Conservation (phyloP, 2,329 filamentous ascomycete genomes). For the Ceratocystis cubensis region DNA sequence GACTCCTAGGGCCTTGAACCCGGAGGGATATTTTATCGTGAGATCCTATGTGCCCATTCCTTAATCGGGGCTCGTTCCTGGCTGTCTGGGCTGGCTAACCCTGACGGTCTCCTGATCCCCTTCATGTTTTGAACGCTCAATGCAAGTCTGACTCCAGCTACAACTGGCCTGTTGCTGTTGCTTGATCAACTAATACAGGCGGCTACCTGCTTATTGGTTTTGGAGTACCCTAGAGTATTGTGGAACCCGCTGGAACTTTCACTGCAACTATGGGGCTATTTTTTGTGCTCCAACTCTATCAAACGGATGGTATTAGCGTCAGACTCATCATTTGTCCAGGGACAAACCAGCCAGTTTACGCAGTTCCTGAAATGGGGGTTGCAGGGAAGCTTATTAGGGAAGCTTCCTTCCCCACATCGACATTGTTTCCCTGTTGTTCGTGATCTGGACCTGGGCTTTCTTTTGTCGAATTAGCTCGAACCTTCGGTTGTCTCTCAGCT, state of each 20-base stretch:
- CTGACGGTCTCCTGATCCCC: not conserved
- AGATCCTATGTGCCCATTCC: not conserved
- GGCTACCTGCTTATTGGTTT: not conserved
- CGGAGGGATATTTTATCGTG: not conserved
- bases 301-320: not conserved
- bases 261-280: not conserved
- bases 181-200: not conserved
- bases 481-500: not conserved
- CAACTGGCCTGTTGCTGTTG: constrained; percentile 1
- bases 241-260: constrained; percentile 3
- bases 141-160: not conserved
- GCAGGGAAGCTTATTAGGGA: not conserved
- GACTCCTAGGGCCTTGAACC: not conserved
- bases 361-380: not conserved
- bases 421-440: not conserved
- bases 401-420: not conserved
- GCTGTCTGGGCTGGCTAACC: not conserved
- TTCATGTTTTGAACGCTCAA: constrained; percentile 1
- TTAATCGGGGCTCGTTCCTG: not conserved
- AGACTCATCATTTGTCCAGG: not conserved
- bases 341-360: not conserved
- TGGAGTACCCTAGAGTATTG: not conserved
- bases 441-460: not conserved
- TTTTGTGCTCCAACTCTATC: not conserved
- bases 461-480: not conserved